phyloP scores from a whole-genome alignment of 371 early-diverging fungal genomes.

The Parasitella parasitica region DNA sequence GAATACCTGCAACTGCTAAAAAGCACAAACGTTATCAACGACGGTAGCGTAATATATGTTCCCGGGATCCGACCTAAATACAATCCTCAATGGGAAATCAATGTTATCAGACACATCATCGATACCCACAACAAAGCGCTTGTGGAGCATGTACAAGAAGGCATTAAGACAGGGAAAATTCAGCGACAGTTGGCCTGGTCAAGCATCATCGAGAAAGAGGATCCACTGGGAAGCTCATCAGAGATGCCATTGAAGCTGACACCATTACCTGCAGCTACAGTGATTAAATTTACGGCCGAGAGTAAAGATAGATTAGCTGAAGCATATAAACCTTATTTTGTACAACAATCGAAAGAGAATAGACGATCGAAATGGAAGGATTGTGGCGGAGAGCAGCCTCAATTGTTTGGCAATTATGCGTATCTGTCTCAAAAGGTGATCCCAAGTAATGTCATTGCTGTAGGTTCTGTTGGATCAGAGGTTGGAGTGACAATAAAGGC shows the following conservation, averaged over 20 bases:
- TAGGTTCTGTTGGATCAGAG: constrained; percentile 12
- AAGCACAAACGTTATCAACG: constrained; percentile 10
- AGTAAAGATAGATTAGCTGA: neutral
- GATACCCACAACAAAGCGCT: constrained; percentile 40
- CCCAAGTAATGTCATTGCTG: neutral
- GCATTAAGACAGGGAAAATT: constrained; percentile 4
- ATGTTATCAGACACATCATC: constrained; percentile 39
- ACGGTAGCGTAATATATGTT: constrained; percentile 39
- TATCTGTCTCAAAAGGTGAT: constrained; percentile 13
- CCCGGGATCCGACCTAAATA: constrained; percentile 42
- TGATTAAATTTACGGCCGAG: constrained; percentile 8
- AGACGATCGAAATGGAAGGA: neutral
- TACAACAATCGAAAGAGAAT: neutral
- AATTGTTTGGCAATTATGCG: constrained; percentile 26
- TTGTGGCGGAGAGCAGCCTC: constrained; percentile 23
- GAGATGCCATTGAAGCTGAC: neutral
- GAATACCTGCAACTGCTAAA: constrained; percentile 34
- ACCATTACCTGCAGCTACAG: constrained; percentile 15
- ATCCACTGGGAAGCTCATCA: constrained; percentile 2
- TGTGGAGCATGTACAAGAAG: constrained; percentile 11
- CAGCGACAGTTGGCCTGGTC: constrained; percentile 2
- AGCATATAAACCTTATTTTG: constrained; percentile 8
- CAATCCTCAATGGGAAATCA: constrained; percentile 45
- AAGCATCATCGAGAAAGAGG: neutral
- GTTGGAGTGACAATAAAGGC: constrained; percentile 7